phyloP scores from a whole-genome alignment of 139 green algal genomes.

The Chlamydomonas eustigma region DNA sequence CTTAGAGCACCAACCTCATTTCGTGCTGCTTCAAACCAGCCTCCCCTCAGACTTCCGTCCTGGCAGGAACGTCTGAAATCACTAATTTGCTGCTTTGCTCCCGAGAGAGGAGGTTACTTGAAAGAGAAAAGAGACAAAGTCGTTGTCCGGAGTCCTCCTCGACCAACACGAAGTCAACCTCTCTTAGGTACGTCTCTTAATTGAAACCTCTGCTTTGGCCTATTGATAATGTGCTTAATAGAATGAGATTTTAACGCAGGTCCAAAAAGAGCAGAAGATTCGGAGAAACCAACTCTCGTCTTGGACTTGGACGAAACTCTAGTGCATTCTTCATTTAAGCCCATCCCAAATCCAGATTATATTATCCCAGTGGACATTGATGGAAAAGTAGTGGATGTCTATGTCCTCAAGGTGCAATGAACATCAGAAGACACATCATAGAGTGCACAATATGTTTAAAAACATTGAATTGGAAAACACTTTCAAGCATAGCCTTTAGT shows the following conservation, averaged over 20 bases:
- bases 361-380: conserved; percentile 90
- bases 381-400: conserved; percentile 72
- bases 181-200: background rate
- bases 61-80: conserved; percentile 13
- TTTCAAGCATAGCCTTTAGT: too few relatives aligned
- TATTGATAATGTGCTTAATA: too few relatives aligned
- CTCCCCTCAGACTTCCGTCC: background rate
- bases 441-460: too few relatives aligned
- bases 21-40: background rate
- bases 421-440: too few relatives aligned
- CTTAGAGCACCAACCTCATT: background rate
- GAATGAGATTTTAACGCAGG: background rate
- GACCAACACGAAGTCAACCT: background rate
- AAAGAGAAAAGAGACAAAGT: background rate
- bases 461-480: too few relatives aligned
- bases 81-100: conserved; percentile 38
- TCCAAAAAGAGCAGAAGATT: conserved; percentile 36
- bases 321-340: conserved; percentile 96
- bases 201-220: too few relatives aligned
- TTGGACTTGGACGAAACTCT: conserved; percentile 98
- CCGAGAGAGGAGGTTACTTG: conserved; percentile 28
- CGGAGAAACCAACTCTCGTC: conserved; percentile 60
- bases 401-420: conserved; percentile 81
- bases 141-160: background rate
- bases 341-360: conserved; percentile 54